phyloP scores from a whole-genome alignment of 768 basidiomycete species.

The Clitopilus passeckerianus region DNA sequence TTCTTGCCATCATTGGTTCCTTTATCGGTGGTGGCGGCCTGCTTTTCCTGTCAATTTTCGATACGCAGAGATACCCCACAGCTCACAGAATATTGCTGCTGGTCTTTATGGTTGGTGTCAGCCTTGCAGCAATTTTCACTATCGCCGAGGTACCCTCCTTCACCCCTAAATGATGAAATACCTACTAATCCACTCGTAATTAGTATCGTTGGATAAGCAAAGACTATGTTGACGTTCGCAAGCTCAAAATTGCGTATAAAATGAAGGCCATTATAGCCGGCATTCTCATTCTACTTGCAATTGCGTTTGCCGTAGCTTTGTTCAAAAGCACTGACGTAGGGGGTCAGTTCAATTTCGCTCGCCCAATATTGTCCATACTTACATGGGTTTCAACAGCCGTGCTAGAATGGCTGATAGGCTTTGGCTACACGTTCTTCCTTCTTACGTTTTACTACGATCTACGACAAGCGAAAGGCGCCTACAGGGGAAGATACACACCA shows the following conservation, averaged over 20 bases:
- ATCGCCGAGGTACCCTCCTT: conserved; percentile 42
- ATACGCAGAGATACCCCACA: conserved; percentile 48
- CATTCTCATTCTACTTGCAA: conserved; percentile 53
- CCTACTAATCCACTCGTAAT: background rate
- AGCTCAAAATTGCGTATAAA: conserved; percentile 50
- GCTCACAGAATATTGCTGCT: conserved; percentile 61
- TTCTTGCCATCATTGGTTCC: conserved; percentile 56
- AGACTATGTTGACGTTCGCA: conserved; percentile 39
- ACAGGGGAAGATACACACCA: conserved; percentile 37
- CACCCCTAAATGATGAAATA: background rate
- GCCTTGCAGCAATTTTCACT: conserved; percentile 70
- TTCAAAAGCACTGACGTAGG: conserved; percentile 41
- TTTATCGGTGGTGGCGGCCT: conserved; percentile 62
- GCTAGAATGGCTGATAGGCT: conserved; percentile 70
- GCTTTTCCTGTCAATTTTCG: conserved; percentile 66
- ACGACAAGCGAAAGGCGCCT: conserved; percentile 50
- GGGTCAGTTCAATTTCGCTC: conserved; percentile 27
- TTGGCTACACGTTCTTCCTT: conserved; percentile 70
- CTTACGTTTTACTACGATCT: conserved; percentile 72
- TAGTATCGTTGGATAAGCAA: conserved; percentile 66
- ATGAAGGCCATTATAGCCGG: conserved; percentile 57
- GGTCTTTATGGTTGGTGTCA: conserved; percentile 70
- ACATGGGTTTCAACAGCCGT: conserved; percentile 33
- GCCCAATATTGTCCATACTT: background rate
- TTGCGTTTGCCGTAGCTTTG: conserved; percentile 56